These are phyloP conservation scores for Tetracladium setigerum DNA, from an alignment of 495 filamentous ascomycete genomes.

Conservation along the genomic window DNA sequence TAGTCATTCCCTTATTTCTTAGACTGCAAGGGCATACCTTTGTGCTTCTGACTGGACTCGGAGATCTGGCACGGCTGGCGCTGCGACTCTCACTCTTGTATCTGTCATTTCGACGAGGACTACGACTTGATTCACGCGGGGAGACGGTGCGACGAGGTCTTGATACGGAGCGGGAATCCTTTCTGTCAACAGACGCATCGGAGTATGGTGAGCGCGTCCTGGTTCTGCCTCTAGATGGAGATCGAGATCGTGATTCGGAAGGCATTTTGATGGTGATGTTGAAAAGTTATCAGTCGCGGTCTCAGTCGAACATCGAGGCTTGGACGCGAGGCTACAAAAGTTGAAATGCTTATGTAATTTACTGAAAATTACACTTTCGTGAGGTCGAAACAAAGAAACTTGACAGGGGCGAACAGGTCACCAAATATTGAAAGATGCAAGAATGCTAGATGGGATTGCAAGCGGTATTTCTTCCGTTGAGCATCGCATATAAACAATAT, in stretches of 20 bases:
- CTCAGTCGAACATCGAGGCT: background rate
- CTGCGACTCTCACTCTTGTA: conserved; percentile 32
- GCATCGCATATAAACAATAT: too few relatives aligned
- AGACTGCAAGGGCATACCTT: conserved; percentile 37
- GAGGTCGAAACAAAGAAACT: too few relatives aligned
- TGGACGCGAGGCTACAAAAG: conserved; percentile 2
- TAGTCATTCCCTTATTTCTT: background rate
- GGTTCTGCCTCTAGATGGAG: conserved; percentile 22
- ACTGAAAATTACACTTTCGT: too few relatives aligned
- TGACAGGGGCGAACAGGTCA: too few relatives aligned
- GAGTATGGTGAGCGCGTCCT: conserved; percentile 25
- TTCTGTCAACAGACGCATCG: conserved; percentile 8
- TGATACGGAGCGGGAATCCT: conserved; percentile 23
- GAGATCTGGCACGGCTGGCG: conserved; percentile 36
- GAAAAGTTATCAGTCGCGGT: background rate
- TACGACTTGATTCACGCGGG: conserved; percentile 36
- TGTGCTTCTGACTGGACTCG: conserved; percentile 43
- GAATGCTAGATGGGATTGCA: too few relatives aligned
- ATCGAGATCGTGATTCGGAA: conserved; percentile 18
- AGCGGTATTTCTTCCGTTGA: too few relatives aligned
- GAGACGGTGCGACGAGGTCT: conserved; percentile 40
- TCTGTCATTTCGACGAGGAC: conserved; percentile 25
- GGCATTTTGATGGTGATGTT: conserved; percentile 6
- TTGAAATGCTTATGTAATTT: too few relatives aligned
- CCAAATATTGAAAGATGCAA: too few relatives aligned